A percentile compares a stretch with the other conserved stretches of the same genome.
Conservation (phyloP, 495 filamentous ascomycete species). For the Hyaloscypha hepaticicola region DNA sequence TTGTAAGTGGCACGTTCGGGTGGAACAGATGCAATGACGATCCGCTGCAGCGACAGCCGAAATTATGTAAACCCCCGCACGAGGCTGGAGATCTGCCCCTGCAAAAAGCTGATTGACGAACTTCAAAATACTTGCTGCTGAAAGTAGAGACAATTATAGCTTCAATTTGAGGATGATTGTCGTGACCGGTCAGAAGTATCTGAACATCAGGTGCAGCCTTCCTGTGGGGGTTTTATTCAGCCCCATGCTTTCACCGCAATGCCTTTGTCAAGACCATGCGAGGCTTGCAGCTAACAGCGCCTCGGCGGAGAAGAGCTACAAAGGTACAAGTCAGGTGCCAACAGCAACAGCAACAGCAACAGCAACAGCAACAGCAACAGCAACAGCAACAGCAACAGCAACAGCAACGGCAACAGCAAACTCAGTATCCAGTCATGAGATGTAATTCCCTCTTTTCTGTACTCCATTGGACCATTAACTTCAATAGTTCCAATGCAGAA, state of each 20-base stretch:
- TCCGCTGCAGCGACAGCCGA: not conserved
- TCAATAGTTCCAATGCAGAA: not conserved
- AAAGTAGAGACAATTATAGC: not conserved
- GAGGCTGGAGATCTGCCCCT: slow-evolving; percentile 22
- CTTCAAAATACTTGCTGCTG: not conserved
- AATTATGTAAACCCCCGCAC: slow-evolving; percentile 30
- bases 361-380: not conserved
- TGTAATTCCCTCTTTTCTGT: not conserved
- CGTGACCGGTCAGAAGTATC: not conserved
- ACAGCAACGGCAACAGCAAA: not conserved
- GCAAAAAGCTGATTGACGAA: not conserved
- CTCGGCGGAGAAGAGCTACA: not conserved
- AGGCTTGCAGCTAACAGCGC: not conserved
- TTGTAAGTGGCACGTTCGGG: not conserved
- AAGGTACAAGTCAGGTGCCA: not conserved
- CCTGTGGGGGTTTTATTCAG: not conserved
- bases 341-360: not conserved
- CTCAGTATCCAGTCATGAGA: not conserved
- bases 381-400: not conserved
- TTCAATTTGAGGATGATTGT: not conserved
- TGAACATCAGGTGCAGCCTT: not conserved
- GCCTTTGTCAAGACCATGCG: slow-evolving; percentile 9
- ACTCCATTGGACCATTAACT: not conserved
- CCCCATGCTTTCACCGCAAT: not conserved
- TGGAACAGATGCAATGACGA: not conserved